phyloP scores from a whole-genome alignment of 1,284 basidiomycete species.

The Fomitopsis schrenkii region DNA sequence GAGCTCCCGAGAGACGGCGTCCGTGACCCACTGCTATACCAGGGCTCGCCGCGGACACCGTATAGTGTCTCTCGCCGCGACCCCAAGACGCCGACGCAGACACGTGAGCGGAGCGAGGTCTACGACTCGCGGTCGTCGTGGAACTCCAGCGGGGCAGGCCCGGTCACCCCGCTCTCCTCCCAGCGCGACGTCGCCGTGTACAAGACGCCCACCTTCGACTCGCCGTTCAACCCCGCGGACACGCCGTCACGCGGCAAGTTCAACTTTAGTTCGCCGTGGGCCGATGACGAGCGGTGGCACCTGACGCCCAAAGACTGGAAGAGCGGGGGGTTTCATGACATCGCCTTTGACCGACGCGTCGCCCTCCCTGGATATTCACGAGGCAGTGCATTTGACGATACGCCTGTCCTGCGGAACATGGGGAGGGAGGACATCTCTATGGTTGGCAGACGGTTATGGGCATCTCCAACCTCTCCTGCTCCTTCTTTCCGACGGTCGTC shows the following conservation, averaged over 20 bases:
- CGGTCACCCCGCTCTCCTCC: conserved; percentile 46
- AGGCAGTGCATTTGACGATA: not conserved
- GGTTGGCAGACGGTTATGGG: not conserved
- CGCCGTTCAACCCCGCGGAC: conserved; percentile 66
- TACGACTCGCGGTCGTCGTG: conserved; percentile 44
- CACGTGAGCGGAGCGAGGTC: conserved; percentile 25
- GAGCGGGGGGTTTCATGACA: not conserved
- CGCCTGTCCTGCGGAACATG: not conserved
- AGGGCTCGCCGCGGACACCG: conserved; percentile 43
- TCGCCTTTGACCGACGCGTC: not conserved
- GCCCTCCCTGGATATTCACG: not conserved
- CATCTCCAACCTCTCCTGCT: not conserved
- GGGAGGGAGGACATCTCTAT: not conserved
- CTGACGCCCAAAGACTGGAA: not conserved
- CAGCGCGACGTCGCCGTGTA: conserved; percentile 43
- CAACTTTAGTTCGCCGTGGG: conserved; percentile 49
- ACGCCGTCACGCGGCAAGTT: conserved; percentile 69
- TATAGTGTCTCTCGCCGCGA: conserved; percentile 29
- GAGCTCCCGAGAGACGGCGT: conserved; percentile 28
- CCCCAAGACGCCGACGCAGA: conserved; percentile 43
- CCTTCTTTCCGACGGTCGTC: not conserved
- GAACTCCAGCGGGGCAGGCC: conserved; percentile 37
- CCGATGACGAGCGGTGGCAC: not conserved
- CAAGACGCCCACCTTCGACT: conserved; percentile 45
- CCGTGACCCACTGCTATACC: conserved; percentile 54